phyloP scores from a whole-genome alignment of 306 rosid species.

The Corylus heterophylla region DNA sequence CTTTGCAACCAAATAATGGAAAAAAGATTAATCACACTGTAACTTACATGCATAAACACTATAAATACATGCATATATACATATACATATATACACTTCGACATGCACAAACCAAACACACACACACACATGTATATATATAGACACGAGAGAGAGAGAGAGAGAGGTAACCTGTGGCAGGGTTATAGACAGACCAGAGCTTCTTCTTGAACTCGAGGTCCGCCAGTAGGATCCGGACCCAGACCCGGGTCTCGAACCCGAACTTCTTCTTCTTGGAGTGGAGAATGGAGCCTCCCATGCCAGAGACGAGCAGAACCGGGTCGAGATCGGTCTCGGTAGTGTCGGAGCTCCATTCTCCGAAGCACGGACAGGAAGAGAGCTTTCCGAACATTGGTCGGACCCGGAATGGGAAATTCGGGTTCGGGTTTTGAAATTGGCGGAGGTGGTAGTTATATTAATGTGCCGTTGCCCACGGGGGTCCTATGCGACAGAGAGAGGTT shows the following conservation, averaged over 20 bases:
- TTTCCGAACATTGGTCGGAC: slow-evolving; percentile 33
- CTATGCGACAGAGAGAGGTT: not conserved
- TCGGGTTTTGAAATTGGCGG: not conserved
- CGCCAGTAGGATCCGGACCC: slow-evolving; percentile 82
- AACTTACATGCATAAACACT: not conserved
- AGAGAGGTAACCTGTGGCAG: slow-evolving; percentile 63
- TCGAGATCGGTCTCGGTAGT: slow-evolving; percentile 42
- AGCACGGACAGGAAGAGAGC: slow-evolving; percentile 48
- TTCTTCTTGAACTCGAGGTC: slow-evolving; percentile 74
- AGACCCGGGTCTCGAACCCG: slow-evolving; percentile 77
- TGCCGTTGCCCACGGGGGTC: not conserved
- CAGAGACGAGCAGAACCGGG: slow-evolving; percentile 80
- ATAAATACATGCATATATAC: not conserved
- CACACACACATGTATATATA: not conserved
- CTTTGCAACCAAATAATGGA: not conserved
- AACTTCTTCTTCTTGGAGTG: slow-evolving; percentile 55
- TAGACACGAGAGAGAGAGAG: not conserved
- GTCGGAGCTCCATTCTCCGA: slow-evolving; percentile 40
- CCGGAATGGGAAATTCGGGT: not conserved
- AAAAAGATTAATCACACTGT: not conserved
- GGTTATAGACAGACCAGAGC: slow-evolving; percentile 74
- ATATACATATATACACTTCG: too few species aligned
- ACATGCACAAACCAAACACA: not conserved
- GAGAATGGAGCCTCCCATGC: slow-evolving; percentile 89
- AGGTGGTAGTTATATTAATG: not conserved